Percentiles rank a stretch among this genome's conserved stretches.
These are phyloP conservation scores for Xanthoconium purpureum DNA, from an alignment of 768 basidiomycete genomes.

Conservation along the genomic window DNA sequence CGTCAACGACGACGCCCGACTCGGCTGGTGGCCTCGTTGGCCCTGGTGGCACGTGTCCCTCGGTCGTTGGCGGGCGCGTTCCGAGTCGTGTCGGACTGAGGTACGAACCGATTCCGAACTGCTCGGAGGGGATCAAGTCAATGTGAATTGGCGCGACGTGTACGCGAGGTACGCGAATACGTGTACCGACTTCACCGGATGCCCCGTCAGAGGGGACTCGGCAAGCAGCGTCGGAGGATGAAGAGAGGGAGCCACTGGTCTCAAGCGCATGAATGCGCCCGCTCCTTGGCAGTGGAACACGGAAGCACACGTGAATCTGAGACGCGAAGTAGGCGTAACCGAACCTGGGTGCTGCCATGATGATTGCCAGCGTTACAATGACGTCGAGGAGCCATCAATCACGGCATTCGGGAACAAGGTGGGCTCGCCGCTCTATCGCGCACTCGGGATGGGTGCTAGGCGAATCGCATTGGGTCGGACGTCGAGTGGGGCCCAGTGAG, in stretches of 20 bases:
- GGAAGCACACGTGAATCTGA: not conserved
- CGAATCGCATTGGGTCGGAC: not conserved
- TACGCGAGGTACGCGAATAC: not conserved
- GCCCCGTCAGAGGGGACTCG: too few relatives aligned
- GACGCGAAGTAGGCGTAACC: not conserved
- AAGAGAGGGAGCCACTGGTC: too few relatives aligned
- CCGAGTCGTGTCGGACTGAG: too few relatives aligned
- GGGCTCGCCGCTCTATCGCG: not conserved
- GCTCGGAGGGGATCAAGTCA: too few relatives aligned
- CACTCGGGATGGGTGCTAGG: not conserved
- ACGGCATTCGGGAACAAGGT: not conserved
- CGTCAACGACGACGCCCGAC: too few relatives aligned
- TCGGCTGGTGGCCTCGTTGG: too few relatives aligned
- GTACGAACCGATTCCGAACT: too few relatives aligned
- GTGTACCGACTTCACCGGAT: not conserved
- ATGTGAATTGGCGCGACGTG: too few relatives aligned
- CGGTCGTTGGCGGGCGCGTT: too few relatives aligned
- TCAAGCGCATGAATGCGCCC: not conserved
- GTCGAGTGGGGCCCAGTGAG: conserved; percentile 2
- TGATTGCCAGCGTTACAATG: not conserved
- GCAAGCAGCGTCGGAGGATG: too few relatives aligned
- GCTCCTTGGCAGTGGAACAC: not conserved
- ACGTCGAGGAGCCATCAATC: not conserved
- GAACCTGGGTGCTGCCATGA: not conserved
- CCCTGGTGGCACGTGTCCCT: too few relatives aligned